A percentile compares a stretch with the other conserved stretches of the same genome.
Evolutionary conservation across 352 stramenopile species (phyloP).

Genomic region (Elongisporangium prolatum): DNA sequence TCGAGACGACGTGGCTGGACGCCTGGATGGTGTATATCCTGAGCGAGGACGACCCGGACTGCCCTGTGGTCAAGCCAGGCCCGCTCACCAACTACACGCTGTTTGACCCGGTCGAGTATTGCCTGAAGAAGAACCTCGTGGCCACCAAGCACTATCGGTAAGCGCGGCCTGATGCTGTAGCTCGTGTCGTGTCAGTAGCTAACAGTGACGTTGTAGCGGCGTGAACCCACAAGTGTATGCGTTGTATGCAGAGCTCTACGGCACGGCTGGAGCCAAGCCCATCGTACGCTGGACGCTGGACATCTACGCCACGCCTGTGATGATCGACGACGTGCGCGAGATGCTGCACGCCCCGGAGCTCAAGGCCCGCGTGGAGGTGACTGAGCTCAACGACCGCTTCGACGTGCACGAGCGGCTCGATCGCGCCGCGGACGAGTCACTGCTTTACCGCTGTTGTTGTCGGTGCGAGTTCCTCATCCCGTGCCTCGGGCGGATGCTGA

Average conservation of each 20-base stretch:
- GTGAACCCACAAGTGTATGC: conserved; percentile 79
- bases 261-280: conserved; percentile 50
- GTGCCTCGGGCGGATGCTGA: conserved; percentile 57
- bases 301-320: conserved; percentile 71
- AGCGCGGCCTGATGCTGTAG: neutral
- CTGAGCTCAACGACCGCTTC: conserved; percentile 58
- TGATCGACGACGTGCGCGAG: conserved; percentile 69
- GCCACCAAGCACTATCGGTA: conserved; percentile 71
- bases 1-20: conserved; percentile 76
- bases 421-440: conserved; percentile 35
- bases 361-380: conserved; percentile 56
- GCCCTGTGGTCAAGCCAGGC: conserved; percentile 39
- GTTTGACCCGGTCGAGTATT: conserved; percentile 68
- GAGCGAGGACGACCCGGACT: conserved; percentile 53
- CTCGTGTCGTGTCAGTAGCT: neutral
- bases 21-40: conserved; percentile 79
- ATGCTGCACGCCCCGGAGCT: conserved; percentile 68
- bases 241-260: conserved; percentile 74
- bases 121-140: conserved; percentile 47
- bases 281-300: conserved; percentile 75
- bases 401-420: conserved; percentile 18
- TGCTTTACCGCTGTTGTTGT: conserved; percentile 63
- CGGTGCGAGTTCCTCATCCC: conserved; percentile 73
- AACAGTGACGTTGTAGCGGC: conserved; percentile 17
- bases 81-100: conserved; percentile 70